Conservation (phyloP, 2,329 filamentous ascomycete species). For the Westerdykella aurantiaca region DNA sequence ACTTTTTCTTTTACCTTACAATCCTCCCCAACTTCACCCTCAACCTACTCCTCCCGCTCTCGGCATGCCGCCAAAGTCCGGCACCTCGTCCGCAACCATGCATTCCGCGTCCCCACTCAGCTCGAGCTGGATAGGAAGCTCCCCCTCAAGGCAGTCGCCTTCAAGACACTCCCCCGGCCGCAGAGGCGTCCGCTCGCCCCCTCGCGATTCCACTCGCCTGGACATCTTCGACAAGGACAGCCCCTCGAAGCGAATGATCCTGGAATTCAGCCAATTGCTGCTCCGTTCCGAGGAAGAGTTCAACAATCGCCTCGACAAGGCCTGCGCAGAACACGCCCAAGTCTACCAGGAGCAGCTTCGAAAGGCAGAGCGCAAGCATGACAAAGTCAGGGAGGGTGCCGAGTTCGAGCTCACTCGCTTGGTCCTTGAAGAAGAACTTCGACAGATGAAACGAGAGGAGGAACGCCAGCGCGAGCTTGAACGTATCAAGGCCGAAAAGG, state of each 20-base stretch:
- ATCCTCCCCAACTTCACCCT: too few relatives aligned
- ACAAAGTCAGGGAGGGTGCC: conserved; percentile 55
- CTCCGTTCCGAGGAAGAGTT: conserved; percentile 42
- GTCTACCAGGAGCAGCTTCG: conserved; percentile 61
- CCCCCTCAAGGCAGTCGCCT: conserved; percentile 29
- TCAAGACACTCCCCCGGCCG: conserved; percentile 29
- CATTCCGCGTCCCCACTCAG: conserved; percentile 27
- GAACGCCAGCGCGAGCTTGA: conserved; percentile 30
- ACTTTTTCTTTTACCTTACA: neutral
- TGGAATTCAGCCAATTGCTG: conserved; percentile 41
- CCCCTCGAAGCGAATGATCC: conserved; percentile 30
- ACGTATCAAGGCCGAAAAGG: conserved; percentile 40
- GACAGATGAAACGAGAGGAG: conserved; percentile 29
- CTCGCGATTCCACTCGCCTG: conserved; percentile 7
- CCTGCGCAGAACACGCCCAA: conserved; percentile 57
- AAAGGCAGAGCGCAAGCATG: conserved; percentile 60
- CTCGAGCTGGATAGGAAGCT: conserved; percentile 28
- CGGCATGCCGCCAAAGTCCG: conserved; percentile 28
- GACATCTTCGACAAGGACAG: conserved; percentile 25
- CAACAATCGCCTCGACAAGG: conserved; percentile 56
- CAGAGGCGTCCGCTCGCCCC: conserved; percentile 15
- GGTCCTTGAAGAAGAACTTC: conserved; percentile 38
- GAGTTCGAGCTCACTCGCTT: conserved; percentile 50
- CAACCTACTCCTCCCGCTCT: too few relatives aligned
- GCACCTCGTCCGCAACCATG: conserved; percentile 31